A percentile compares a stretch with the other conserved stretches of the same genome.
Conservation (phyloP, 75 land plant species). For the Pinus tabuliformis region DNA sequence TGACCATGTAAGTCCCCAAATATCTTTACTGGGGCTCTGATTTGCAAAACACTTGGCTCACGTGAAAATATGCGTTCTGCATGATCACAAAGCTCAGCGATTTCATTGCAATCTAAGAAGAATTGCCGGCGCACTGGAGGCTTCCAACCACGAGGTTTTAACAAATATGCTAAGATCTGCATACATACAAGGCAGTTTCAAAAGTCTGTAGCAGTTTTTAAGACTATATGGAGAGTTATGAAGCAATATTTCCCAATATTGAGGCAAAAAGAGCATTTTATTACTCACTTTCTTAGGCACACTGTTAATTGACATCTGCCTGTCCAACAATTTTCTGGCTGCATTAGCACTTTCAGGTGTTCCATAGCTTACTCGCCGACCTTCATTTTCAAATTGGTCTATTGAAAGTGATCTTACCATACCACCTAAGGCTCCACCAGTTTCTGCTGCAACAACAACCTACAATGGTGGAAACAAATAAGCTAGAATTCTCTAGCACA, state of each 20-base stretch:
- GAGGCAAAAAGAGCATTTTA: not conserved
- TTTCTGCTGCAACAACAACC: conserved; percentile 99
- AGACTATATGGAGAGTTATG: not conserved
- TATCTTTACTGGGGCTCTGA: conserved; percentile 55
- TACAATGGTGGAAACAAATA: conserved; percentile 14
- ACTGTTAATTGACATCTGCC: conserved; percentile 94
- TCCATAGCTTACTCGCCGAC: conserved; percentile 96
- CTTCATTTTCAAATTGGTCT: conserved; percentile 99
- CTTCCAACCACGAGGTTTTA: conserved; percentile 58
- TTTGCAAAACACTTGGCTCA: conserved; percentile 50
- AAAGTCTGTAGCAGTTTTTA: not conserved
- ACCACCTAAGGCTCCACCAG: conserved; percentile 98
- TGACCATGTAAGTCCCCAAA: conserved; percentile 62
- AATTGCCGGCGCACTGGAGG: conserved; percentile 52
- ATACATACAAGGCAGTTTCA: not conserved
- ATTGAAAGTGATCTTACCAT: conserved; percentile 98
- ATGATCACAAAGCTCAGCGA: conserved; percentile 43
- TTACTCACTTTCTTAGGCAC: conserved; percentile 90
- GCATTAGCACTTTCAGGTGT: conserved; percentile 98
- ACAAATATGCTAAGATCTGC: conserved; percentile 37
- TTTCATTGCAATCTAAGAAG: conserved; percentile 42
- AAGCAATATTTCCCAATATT: not conserved
- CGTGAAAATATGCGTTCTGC: conserved; percentile 38
- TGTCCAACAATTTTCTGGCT: conserved; percentile 88
- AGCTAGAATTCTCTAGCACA: not conserved